Evolutionary conservation across 2,329 filamentous ascomycete genomes (phyloP), one percentile per base, ranked within the genome.

Genomic region (Claviceps spartinae): DNA sequence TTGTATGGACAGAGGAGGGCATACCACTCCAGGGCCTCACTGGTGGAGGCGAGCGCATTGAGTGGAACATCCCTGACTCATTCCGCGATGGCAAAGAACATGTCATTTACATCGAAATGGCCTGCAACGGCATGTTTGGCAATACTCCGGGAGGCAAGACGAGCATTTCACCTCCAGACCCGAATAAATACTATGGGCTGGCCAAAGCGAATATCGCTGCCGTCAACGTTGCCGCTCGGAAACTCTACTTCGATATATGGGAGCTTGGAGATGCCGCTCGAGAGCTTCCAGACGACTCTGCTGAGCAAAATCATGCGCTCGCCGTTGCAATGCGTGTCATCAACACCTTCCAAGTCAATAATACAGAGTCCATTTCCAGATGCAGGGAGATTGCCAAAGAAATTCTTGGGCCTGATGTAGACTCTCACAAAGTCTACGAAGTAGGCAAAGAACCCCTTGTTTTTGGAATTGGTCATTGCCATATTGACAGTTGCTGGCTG

Each of bases 71-170:
- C 45, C 91, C 93, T 8, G 74, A 87, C 49, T 73, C 74, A 16
- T 95, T 86, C 70, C 79, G 86, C 55, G 87, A 95, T 65, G 90
- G 88, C 50, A 82, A 91, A 65, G 80, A 89, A 61, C 90, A 97
- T 66, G 81, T 77, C 18, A 86, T 98, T 61, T 98, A 96, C 67
- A 84, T 98, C 57, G 93, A 98, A 71, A 95, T 97, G 87, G 93
- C 93, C 20, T 97, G 93, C 71, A 98, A 98, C 67, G 83, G 85
- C 67, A 97, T 97, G 90, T 97, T 97, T 70, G 93, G 93, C 60
- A 95, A 95, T 65, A 85, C 89, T 0, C 77, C 85, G 0, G 85
- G 85, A 20, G 88, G 88, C 26, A 88, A 94, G 65, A 59, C 58
- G 45, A 81, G 77, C 36, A 97, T 96, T 59, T 87, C 95, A 65